These are phyloP conservation scores for Aquilaria agallochum DNA, from an alignment of 441 rosid species.

Conservation along the genomic window DNA sequence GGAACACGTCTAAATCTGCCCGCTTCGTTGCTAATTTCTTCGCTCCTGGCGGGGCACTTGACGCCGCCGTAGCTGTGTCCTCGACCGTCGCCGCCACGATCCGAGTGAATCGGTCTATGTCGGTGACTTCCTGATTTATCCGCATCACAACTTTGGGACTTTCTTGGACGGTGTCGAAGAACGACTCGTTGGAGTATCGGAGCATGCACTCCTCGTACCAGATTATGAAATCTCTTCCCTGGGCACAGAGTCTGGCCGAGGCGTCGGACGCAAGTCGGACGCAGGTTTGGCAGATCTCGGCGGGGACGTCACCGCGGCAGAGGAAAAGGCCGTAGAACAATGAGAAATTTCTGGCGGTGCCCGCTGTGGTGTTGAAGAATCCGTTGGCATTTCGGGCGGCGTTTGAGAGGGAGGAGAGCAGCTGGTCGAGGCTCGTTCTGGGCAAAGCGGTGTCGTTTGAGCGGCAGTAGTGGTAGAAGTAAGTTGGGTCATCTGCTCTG, in stretches of 20 bases:
- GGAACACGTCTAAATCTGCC: not conserved
- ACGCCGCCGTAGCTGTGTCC: not conserved
- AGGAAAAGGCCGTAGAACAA: slow-evolving; percentile 26
- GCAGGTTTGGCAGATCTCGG: slow-evolving; percentile 19
- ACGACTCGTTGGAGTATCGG: slow-evolving; percentile 22
- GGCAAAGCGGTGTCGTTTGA: not conserved
- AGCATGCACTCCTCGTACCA: slow-evolving; percentile 41
- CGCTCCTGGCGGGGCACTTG: not conserved
- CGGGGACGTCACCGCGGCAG: slow-evolving; percentile 31
- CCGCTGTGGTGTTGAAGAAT: slow-evolving; percentile 3
- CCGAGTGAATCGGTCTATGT: not conserved
- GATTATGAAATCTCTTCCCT: slow-evolving; percentile 5
- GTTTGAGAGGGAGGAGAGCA: slow-evolving; percentile 1
- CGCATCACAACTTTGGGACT: not conserved
- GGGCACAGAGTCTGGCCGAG: slow-evolving; percentile 14
- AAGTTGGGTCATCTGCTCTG: slow-evolving; percentile 4
- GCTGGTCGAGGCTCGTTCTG: not conserved
- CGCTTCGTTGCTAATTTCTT: slow-evolving; percentile 4
- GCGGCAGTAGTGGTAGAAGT: not conserved
- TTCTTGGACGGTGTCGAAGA: slow-evolving; percentile 6
- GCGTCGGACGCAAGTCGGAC: slow-evolving; percentile 1
- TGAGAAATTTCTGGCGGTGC: not conserved
- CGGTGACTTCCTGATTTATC: not conserved
- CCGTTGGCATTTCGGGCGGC: not conserved
- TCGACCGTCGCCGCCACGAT: not conserved